Base-by-base conservation (phyloP, 805 yeast species). In the Lipomyces starkeyi region DNA sequence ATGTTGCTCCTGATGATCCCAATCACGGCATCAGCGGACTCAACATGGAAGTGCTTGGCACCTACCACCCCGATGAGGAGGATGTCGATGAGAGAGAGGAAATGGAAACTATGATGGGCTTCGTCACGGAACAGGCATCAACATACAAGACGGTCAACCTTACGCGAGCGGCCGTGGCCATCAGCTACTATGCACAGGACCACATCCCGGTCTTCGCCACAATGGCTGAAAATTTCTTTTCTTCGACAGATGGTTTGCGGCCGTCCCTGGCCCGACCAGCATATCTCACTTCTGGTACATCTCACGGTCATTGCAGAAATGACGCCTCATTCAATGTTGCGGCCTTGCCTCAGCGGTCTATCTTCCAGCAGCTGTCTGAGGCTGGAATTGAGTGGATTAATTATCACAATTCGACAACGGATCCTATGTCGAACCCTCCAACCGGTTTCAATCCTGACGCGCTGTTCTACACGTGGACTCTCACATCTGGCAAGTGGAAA, bases 241-340 rank as follows among this genome's bases (percentile, higher is more conserved):
- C 9, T 57, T 57, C 59, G 59, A 57, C 59, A 9, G 59, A 11
- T 57, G 59, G 59, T 25, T 57, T 29, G 59, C 59, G 6, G 47
- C 59, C 34, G 59, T 57, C 14, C 59, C 59, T 8, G 59, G 59
- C 25, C 59, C 59, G n/a, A 57, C 59, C 34, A 57, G 59, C 59
- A 2, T 57, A 57, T 17, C 47, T 57, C 25, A 57, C 59, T 17
- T 57, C 59, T 6, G 59, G 59, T 9, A 57, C 59, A 5, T 57
- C 59, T 3, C 47, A 57, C 27, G 59, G 59, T 9, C 59, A 57
- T 29, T 47, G 59, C 27, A 34, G 27, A 32, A 57, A 57, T 4
- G 59, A 57, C 59, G 22, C 7, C 22, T 11, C 59, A 27, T 57
- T 57, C 59, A 29, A 57, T 29, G 1, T n/a, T 11, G 32, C 59